A percentile compares a stretch with the other conserved stretches of the same genome.
Evolutionary conservation across 225 moss, liverwort and hornwort genomes (phyloP).

Genomic region (Rhytidiadelphus loreus): DNA sequence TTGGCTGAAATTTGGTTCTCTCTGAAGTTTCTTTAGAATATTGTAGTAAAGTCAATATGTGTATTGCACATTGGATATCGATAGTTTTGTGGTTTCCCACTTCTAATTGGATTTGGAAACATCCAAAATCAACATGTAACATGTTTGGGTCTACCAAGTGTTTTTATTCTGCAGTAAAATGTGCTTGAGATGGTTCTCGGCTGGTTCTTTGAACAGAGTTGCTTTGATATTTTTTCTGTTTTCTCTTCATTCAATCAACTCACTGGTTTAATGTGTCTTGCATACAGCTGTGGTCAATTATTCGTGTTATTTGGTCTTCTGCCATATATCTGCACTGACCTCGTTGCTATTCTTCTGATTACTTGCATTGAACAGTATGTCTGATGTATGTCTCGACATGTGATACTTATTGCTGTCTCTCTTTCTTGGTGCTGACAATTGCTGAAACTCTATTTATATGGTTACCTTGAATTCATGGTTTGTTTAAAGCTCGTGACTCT

Average conservation of each 20-base stretch:
- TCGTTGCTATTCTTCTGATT: background rate
- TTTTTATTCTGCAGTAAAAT: slow-evolving; percentile 7
- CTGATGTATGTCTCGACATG: background rate
- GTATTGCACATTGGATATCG: background rate
- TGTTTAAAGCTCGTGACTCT: slow-evolving; percentile 15
- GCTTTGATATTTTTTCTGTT: background rate
- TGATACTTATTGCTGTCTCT: background rate
- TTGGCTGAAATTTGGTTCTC: slow-evolving; percentile 17
- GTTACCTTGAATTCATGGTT: background rate
- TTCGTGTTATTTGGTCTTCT: background rate
- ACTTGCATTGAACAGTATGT: background rate
- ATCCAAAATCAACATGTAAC: background rate
- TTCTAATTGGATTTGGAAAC: background rate
- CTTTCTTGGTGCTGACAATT: background rate
- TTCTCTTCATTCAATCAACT: background rate
- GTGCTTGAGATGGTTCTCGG: background rate
- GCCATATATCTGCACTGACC: background rate
- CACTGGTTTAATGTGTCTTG: background rate
- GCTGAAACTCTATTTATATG: background rate
- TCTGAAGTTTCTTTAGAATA: background rate
- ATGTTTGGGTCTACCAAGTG: background rate
- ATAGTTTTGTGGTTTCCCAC: background rate
- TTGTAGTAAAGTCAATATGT: background rate
- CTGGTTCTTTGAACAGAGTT: background rate
- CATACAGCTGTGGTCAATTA: background rate